These are phyloP conservation scores for Sporobolus alterniflorus DNA, from an alignment of 202 grass and related monocot genomes.

Conservation along the genomic window DNA sequence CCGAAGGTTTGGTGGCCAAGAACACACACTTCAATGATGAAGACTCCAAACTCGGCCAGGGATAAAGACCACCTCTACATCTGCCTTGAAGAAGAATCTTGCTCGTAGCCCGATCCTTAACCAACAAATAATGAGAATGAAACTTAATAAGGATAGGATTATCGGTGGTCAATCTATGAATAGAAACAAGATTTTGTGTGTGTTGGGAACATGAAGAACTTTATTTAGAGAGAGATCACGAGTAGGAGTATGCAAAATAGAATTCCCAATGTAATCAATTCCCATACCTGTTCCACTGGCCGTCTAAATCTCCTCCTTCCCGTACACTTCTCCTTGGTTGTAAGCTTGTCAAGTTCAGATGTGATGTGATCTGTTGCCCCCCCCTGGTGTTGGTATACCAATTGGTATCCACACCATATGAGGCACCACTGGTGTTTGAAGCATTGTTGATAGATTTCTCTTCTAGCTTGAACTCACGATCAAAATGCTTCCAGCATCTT, in stretches of 20 bases:
- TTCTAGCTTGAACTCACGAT: too few relatives aligned
- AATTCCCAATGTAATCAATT: neutral
- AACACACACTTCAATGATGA: too few relatives aligned
- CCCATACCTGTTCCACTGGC: neutral
- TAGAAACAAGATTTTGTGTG: neutral
- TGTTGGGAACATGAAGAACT: neutral
- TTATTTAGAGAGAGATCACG: neutral
- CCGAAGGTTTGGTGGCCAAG: too few relatives aligned
- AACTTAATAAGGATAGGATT: neutral
- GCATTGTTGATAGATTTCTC: too few relatives aligned
- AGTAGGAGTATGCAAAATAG: neutral
- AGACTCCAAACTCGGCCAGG: too few relatives aligned
- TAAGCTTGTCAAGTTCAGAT: too few relatives aligned
- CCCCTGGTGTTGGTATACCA: too few relatives aligned
- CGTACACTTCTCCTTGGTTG: too few relatives aligned
- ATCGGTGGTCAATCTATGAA: neutral
- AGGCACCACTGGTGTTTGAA: too few relatives aligned
- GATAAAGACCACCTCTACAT: slow-evolving; percentile 60
- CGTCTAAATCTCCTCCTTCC: neutral
- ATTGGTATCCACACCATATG: too few relatives aligned
- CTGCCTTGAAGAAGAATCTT: neutral
- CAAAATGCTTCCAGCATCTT: too few relatives aligned
- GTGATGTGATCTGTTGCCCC: too few relatives aligned
- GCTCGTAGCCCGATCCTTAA: neutral
- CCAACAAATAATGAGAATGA: neutral